Conservation (phyloP, 164 flowering plant species). For the Echeveria elegans region DNA sequence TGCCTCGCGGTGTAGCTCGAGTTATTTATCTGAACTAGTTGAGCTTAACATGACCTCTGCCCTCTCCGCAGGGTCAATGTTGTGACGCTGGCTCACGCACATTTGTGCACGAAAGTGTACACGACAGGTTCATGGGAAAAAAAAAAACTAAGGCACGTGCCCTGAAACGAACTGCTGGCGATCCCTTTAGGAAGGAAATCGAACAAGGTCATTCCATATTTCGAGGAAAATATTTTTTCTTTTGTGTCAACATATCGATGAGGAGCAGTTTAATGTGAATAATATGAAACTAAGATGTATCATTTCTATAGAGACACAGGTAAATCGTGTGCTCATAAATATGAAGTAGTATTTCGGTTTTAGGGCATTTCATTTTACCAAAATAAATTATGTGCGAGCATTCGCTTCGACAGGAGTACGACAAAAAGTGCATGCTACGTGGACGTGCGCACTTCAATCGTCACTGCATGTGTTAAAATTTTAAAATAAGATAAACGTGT, state of each 20-base stretch:
- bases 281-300: too few species aligned
- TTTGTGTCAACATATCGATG: slow-evolving; percentile 44
- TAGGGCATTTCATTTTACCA: too few species aligned
- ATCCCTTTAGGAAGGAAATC: neutral
- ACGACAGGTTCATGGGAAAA: slow-evolving; percentile 7
- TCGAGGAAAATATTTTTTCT: too few species aligned
- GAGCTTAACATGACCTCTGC: neutral
- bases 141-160: neutral
- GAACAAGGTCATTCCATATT: neutral
- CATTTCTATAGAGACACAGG: too few species aligned
- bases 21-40: neutral
- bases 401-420: too few species aligned
- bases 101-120: slow-evolving; percentile 7
- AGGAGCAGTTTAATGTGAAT: slow-evolving; percentile 71
- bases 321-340: too few species aligned
- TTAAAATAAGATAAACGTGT: too few species aligned
- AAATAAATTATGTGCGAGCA: too few species aligned
- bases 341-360: too few species aligned
- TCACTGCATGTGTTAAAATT: too few species aligned
- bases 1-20: neutral
- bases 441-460: too few species aligned
- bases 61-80: slow-evolving; percentile 10
- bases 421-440: too few species aligned
- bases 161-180: neutral
- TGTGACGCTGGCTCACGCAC: slow-evolving; percentile 7